Percentiles rank a stretch among this genome's conserved stretches.
phyloP scores from a whole-genome alignment of 2,329 filamentous ascomycete species.

The Raffaelea deltoideospora region DNA sequence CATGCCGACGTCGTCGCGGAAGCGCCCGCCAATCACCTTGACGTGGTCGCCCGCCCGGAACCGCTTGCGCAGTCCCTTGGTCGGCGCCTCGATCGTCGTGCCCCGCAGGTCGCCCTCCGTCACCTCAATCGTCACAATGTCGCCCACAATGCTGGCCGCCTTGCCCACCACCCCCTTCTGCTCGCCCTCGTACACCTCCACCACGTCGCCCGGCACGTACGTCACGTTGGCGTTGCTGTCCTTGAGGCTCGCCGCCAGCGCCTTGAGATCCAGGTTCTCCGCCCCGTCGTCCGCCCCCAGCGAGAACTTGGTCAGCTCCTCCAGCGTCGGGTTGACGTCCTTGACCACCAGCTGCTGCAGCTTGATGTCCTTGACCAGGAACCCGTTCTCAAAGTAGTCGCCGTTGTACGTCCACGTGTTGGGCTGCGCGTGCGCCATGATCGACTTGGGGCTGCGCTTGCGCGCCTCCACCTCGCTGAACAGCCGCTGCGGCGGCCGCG shows the following conservation, averaged over 20 bases:
- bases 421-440: conserved; percentile 55
- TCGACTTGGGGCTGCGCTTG: conserved; percentile 58
- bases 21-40: conserved; percentile 93
- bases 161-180: conserved; percentile 83
- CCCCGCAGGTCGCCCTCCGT: conserved; percentile 69
- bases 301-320: conserved; percentile 92
- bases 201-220: conserved; percentile 86
- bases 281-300: conserved; percentile 80
- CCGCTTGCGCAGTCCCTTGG: conserved; percentile 80
- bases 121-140: conserved; percentile 82
- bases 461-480: conserved; percentile 90
- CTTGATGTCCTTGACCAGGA: conserved; percentile 86
- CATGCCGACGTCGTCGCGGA: conserved; percentile 90
- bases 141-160: conserved; percentile 71
- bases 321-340: conserved; percentile 81
- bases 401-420: conserved; percentile 75
- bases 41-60: conserved; percentile 94
- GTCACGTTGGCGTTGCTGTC: conserved; percentile 66
- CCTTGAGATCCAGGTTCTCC: conserved; percentile 83
- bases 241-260: conserved; percentile 79
- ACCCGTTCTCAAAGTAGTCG: conserved; percentile 85
- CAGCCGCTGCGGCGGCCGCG: conserved; percentile 70
- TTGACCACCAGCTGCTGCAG: conserved; percentile 74
- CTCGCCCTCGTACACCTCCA: conserved; percentile 91
- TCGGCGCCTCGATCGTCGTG: conserved; percentile 80